Conservation (phyloP, 75 land plant species). For the Gnetum montanum region DNA sequence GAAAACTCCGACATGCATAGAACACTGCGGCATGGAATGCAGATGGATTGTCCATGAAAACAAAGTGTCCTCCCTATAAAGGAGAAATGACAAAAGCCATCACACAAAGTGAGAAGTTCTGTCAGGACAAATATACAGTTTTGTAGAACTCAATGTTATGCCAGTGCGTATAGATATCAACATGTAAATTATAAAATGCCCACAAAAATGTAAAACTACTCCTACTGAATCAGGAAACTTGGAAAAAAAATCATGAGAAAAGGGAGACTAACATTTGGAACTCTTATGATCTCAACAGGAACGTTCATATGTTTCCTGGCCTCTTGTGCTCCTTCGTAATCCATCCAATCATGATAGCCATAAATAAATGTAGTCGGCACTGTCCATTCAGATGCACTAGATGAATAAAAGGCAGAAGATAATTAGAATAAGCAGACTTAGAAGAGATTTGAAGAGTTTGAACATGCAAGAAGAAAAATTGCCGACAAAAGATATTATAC, state of each 20-base stretch:
- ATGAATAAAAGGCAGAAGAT: constrained; percentile 2
- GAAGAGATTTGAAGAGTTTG: background rate
- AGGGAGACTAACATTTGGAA: constrained; percentile 48
- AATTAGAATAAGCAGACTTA: background rate
- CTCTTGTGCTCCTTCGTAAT: constrained; percentile 61
- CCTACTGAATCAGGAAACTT: no score
- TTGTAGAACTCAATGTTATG: no score
- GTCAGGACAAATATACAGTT: no score
- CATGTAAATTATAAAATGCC: no score
- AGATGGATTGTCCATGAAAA: constrained; percentile 71
- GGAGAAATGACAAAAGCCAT: background rate
- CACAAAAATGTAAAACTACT: no score
- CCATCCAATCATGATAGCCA: constrained; percentile 92
- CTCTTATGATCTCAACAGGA: constrained; percentile 77
- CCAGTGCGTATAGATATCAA: no score
- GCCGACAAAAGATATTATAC: background rate
- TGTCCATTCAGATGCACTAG: constrained; percentile 91
- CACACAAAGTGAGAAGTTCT: background rate
- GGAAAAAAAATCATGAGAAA: no score
- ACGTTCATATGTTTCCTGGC: constrained; percentile 80
- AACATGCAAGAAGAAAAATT: background rate
- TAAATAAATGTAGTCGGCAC: constrained; percentile 93
- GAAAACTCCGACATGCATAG: constrained; percentile 58
- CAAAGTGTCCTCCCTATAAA: constrained; percentile 81
- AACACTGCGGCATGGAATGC: constrained; percentile 75